Base-by-base conservation (phyloP, 2,329 filamentous ascomycete species). In the Talaromyces sp. region DNA sequence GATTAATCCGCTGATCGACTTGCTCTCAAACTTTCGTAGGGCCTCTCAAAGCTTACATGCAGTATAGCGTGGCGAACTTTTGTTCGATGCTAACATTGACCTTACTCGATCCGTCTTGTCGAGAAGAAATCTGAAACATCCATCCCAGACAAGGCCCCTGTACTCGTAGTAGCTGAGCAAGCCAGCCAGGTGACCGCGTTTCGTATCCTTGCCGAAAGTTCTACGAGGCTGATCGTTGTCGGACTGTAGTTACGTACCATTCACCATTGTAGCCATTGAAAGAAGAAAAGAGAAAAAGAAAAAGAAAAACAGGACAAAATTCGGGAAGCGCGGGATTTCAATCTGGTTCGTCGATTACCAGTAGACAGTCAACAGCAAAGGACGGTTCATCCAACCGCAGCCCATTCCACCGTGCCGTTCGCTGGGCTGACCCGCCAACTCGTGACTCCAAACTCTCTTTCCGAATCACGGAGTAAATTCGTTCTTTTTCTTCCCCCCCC, bases 381-480 rank as follows among this genome's bases (percentile, higher is more conserved):
- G 31, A 35, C 16, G 31, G 50, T 37, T 37, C 50, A 54, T 37
- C 50, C 50, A 37, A 54, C 50, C 31, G 31, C 48, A 52, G 48
- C 25, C 7, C 16, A 58, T 23, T 40, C 56, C 56, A 42, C 40
- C 28, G n/a, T 8, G n/a, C 28, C 57, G 35, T 52, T 60, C n/a
- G 57, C 21, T 25, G 33, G 37, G 46, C 44, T 42, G 58, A 55
- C 58, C 58, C 58, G 58, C 46, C 46, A 60, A 52, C 59, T 55
- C 59, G 59, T 61, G 59, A 61, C 59, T 55, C 50, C 35, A 55
- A 35, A 56, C 33, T 39, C 46, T 52, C 46, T 59, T 42, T 35
- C 33, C 50, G 50, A 54, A 54, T 60, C 33, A 39, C 44, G 40
- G 42, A 48, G 23, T 39, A 50, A 59, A 44, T 25, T 40, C 31